Conservation (phyloP, 257 asterid genomes). For the Scutellaria minor region DNA sequence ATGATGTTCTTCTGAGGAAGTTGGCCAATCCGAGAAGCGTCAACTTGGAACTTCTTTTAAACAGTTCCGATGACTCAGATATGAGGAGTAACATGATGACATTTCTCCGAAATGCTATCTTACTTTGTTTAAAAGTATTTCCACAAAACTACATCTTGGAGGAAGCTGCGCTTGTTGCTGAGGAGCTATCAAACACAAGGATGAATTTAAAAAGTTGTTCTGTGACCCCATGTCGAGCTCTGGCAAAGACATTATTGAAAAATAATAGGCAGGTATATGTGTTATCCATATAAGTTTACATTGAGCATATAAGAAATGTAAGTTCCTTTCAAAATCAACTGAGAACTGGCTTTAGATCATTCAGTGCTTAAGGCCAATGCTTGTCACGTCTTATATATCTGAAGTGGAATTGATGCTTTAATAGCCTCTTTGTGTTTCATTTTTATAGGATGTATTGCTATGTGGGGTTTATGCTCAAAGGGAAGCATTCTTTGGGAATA, state of each 20-base stretch:
- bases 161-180: constrained; percentile 94
- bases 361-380: constrained; percentile 21
- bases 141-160: constrained; percentile 84
- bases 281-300: constrained; percentile 12
- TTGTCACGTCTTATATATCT: constrained; percentile 27
- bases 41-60: constrained; percentile 62
- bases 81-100: constrained; percentile 75
- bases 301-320: constrained; percentile 24
- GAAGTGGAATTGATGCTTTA: constrained; percentile 28
- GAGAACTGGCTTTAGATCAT: constrained; percentile 13
- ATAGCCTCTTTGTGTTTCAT: constrained; percentile 27
- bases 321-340: constrained; percentile 3
- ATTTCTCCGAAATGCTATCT: constrained; percentile 80
- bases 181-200: constrained; percentile 81
- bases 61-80: constrained; percentile 57
- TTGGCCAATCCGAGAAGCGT: constrained; percentile 40
- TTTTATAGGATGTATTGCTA: constrained; percentile 79
- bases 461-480: constrained; percentile 96
- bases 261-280: constrained; percentile 81
- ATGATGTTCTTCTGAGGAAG: constrained; percentile 45
- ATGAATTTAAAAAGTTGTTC: constrained; percentile 56
- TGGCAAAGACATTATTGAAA: constrained; percentile 85
- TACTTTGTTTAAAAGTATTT: constrained; percentile 74
- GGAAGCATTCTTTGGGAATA: constrained; percentile 83
- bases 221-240: constrained; percentile 83